Base-by-base conservation (phyloP, 1,284 basidiomycete genomes). In the Puccinia novopanici region DNA sequence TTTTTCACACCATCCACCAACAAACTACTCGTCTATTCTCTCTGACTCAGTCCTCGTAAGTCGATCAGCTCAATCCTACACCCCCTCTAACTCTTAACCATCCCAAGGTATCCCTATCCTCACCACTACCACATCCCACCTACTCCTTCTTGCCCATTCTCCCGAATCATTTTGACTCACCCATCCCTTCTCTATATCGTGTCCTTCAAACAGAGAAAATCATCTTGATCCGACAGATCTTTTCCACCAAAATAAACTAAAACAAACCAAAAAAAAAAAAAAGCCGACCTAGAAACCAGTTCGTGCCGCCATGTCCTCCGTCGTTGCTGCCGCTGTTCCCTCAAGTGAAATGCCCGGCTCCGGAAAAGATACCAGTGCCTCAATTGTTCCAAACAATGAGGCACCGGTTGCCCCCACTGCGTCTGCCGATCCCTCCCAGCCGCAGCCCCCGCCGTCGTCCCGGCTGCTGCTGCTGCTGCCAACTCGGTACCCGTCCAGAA, bases 271-370 rank as follows among this genome's bases (percentile, higher is more conserved):
- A 30, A 50, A 13, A 68, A 30, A 72, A 54, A 54, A 54, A 72
- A 52, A 54, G 24, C 27, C 40, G 22, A 61, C 61, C 45, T 30
- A 73, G 52, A 52, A 73, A 3, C 24, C 24, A 40, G 1, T 40
- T 24, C 45, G 30, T 48, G 22, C 30, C 52, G 48, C 45, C 54
- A 79, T 79, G 76, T 74, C 82, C 40, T 83, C 83, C 81, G 83
- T 85, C 83, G 83, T 84, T 81, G 82, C 83, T 79, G 80, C 82
- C 57, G 80, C 82, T 55, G 71, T 78, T 34, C 71, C 82, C 57
- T 73, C 81, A 37, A 71, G 81, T 54, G 81, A 82, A 50, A 73
- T 83, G 65, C 75, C 82, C 50, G 82, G 74, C 48, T 67, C 83
- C 45, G 78, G 75, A 57, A 82, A 82, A 67, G 81, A 83, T 71